A percentile compares a stretch with the other conserved stretches of the same genome.
These are phyloP conservation scores for Hyparrhenia diplandra DNA, from an alignment of 176 grass and related monocot species.

Conservation along the genomic window DNA sequence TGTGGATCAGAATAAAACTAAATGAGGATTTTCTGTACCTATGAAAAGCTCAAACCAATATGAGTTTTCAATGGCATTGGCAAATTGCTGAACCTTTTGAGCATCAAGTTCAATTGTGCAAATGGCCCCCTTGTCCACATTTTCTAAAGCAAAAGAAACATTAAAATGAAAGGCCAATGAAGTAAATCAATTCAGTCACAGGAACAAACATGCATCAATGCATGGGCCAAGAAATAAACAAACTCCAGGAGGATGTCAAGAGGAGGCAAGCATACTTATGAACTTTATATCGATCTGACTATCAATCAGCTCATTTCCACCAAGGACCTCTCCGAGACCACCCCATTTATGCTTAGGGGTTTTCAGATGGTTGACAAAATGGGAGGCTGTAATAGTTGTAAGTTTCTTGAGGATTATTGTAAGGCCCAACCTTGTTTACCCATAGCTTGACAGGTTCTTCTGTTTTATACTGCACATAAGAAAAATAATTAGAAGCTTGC, in stretches of 20 bases:
- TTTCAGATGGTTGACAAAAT: conserved; percentile 86
- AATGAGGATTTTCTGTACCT: conserved; percentile 47
- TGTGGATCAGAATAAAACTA: conserved; percentile 11
- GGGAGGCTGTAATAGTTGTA: conserved; percentile 99
- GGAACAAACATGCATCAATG: conserved; percentile 15
- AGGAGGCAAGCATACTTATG: conserved; percentile 59
- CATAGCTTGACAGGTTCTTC: conserved; percentile 76
- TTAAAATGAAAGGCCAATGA: background rate
- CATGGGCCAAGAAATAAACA: conserved; percentile 16
- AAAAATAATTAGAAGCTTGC: conserved; percentile 11
- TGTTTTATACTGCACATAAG: conserved; percentile 75
- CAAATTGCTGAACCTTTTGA: conserved; percentile 79
- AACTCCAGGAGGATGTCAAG: conserved; percentile 30
- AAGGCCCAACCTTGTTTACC: conserved; percentile 99
- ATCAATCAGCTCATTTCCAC: conserved; percentile 98
- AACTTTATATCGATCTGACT: conserved; percentile 95
- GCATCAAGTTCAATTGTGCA: conserved; percentile 85
- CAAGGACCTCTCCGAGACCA: conserved; percentile 95
- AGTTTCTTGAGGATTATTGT: conserved; percentile 98
- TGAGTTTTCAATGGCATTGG: conserved; percentile 81
- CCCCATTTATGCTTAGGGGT: conserved; percentile 91
- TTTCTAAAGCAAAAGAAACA: conserved; percentile 45
- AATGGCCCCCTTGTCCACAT: conserved; percentile 71
- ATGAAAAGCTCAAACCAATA: conserved; percentile 99
- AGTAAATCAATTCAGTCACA: background rate